Base-by-base conservation (phyloP, 371 early-diverging fungal species). In the Rhizopus delemar region DNA sequence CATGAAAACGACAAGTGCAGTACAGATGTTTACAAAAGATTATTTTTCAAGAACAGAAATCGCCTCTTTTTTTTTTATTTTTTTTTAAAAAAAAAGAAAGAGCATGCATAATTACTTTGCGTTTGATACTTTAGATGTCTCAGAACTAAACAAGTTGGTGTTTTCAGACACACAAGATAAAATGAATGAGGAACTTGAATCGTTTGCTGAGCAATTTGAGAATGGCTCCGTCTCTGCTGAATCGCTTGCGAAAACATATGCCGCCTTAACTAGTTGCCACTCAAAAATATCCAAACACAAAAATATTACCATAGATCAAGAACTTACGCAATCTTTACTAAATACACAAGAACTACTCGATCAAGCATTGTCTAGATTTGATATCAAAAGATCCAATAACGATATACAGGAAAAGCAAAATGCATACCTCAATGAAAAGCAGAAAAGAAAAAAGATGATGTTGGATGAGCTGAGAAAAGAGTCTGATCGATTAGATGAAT, bases 401-500 rank as follows among this genome's bases (percentile, higher is more conserved):
- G 15, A 36, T 4, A 3, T 15, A 2, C 16, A 53, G 39, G 12
- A 49, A 33, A 56, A 66, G 32, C 48, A 41, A 36, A 32, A 53
- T 16, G 59, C 49, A 5, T 66, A 54, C 50, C 16, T 50, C 2
- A 50, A 34, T 36, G 39, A 49, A 43, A 45, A 39, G n/a, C 33
- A 50, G 8, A 41, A 58, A 13, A 45, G 62, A 33, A 43, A 41
- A n/a, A 57, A 51, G 13, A 12, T 32, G 11, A 11, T 62, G 6
- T 51, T 57, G 22, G 16, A 38, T 1, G 62, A 66, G 3, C 3
- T 66, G 2, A 15, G 41, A 41, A 53, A 51, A 31, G 55, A 66
- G 29, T 54, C 66, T 1, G 66, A 66, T 55, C 53, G 46, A 34
- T 13, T 66, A 8, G 66, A 66, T 36, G 62, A 61, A 32, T 51